Conservation (phyloP, 129 eudicot genomes). For the Oenanthe sinensis region DNA sequence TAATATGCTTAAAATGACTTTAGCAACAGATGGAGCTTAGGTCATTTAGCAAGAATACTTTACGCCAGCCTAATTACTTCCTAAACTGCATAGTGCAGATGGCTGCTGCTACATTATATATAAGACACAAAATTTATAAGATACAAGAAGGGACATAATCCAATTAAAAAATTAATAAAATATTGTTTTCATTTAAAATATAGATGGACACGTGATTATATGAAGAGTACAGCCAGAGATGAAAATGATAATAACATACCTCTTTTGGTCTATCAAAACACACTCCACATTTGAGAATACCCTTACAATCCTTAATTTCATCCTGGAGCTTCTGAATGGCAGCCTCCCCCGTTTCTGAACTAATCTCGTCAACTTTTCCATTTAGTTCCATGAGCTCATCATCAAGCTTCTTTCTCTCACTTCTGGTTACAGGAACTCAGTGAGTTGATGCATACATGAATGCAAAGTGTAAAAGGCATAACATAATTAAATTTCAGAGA, state of each 20-base stretch:
- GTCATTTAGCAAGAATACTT: not conserved
- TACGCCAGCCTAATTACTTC: not conserved
- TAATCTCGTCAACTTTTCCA: constrained; percentile 54
- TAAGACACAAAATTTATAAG: not conserved
- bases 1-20: not conserved
- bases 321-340: constrained; percentile 90
- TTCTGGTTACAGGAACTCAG: constrained; percentile 29
- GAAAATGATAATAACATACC: constrained; percentile 27
- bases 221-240: not conserved
- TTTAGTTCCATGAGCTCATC: constrained; percentile 68
- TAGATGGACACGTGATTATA: not conserved
- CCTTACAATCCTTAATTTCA: constrained; percentile 84
- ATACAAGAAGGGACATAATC: not conserved
- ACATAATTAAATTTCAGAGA: not conserved
- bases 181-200: not conserved
- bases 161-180: not conserved
- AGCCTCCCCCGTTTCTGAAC: constrained; percentile 76
- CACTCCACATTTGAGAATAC: constrained; percentile 91
- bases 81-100: not conserved
- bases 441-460: not conserved
- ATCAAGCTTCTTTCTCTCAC: constrained; percentile 65
- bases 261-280: constrained; percentile 97
- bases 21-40: not conserved
- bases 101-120: not conserved
- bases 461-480: not conserved